These are phyloP conservation scores for Penicillium sp. DNA, from an alignment of 2,329 filamentous ascomycete genomes.

Conservation along the genomic window DNA sequence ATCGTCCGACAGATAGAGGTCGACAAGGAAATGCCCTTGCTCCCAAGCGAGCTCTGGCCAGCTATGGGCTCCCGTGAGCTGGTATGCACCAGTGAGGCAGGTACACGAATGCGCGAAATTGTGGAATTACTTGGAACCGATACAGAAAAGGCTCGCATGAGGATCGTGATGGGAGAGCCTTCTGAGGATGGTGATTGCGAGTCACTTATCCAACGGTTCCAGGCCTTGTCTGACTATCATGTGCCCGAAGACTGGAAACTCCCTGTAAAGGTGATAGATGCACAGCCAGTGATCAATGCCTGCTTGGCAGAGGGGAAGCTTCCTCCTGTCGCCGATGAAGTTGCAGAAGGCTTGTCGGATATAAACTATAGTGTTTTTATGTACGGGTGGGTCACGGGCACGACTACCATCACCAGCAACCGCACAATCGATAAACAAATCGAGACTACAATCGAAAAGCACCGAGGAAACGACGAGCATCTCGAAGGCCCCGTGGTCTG, in stretches of 20 bases:
- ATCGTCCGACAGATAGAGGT: conserved; percentile 66
- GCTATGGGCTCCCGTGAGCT: conserved; percentile 58
- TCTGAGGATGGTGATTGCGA: conserved; percentile 32
- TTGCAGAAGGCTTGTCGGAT: conserved; percentile 52
- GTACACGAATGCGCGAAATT: conserved; percentile 66
- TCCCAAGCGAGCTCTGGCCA: conserved; percentile 64
- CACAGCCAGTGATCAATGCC: conserved; percentile 43
- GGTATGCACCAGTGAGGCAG: conserved; percentile 67
- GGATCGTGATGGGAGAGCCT: conserved; percentile 58
- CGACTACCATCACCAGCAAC: conserved; percentile 73
- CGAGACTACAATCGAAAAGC: conserved; percentile 58
- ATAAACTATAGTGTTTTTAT: conserved; percentile 72
- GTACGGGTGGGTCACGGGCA: conserved; percentile 65
- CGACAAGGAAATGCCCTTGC: conserved; percentile 62
- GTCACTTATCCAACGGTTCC: conserved; percentile 39
- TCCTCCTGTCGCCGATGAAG: conserved; percentile 46
- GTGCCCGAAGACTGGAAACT: conserved; percentile 59
- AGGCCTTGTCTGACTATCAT: conserved; percentile 54
- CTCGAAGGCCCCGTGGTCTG: conserved; percentile 63
- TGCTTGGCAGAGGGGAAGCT: conserved; percentile 41
- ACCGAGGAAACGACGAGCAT: conserved; percentile 48
- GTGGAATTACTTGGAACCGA: conserved; percentile 64
- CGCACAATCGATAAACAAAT: conserved; percentile 67
- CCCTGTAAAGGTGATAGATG: conserved; percentile 60
- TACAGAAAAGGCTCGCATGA: conserved; percentile 60